Evolutionary conservation across 495 filamentous ascomycete species (phyloP).

Genomic region (Trichoderma erinaceum): DNA sequence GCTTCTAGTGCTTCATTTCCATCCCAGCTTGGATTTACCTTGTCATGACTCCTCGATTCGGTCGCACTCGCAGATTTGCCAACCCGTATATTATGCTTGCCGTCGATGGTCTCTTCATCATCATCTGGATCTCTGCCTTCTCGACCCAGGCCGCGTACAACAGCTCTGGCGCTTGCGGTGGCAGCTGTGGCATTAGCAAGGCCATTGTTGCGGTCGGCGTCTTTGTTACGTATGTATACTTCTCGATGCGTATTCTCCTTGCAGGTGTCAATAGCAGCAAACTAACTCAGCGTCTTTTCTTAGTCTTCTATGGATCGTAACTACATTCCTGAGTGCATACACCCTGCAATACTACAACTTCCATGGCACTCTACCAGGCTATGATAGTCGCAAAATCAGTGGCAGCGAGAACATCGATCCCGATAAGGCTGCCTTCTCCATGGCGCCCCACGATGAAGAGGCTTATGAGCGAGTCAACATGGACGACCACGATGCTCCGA

Average conservation of each 20-base stretch:
- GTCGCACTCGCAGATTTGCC: constrained; percentile 70
- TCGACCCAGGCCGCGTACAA: constrained; percentile 66
- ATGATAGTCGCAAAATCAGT: constrained; percentile 43
- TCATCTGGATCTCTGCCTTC: constrained; percentile 84
- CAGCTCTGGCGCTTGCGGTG: constrained; percentile 41
- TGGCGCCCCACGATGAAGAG: constrained; percentile 50
- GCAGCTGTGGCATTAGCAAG: constrained; percentile 65
- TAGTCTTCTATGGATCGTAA: constrained; percentile 69
- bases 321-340: constrained; percentile 69
- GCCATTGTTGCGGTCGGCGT: constrained; percentile 72
- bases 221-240: constrained; percentile 64
- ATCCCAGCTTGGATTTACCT: constrained; percentile 80
- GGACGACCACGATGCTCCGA: constrained; percentile 36
- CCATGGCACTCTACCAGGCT: constrained; percentile 68
- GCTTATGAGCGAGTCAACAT: constrained; percentile 43
- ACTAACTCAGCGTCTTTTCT: background rate
- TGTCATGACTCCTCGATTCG: constrained; percentile 74
- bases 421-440: constrained; percentile 53
- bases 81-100: constrained; percentile 76
- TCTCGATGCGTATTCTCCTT: background rate
- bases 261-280: constrained; percentile 16
- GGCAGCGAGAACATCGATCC: constrained; percentile 49
- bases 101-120: constrained; percentile 63
- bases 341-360: constrained; percentile 71
- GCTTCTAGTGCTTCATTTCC: constrained; percentile 70